Evolutionary conservation across 352 stramenopile genomes (phyloP).

Genomic region (Pythium biforme): DNA sequence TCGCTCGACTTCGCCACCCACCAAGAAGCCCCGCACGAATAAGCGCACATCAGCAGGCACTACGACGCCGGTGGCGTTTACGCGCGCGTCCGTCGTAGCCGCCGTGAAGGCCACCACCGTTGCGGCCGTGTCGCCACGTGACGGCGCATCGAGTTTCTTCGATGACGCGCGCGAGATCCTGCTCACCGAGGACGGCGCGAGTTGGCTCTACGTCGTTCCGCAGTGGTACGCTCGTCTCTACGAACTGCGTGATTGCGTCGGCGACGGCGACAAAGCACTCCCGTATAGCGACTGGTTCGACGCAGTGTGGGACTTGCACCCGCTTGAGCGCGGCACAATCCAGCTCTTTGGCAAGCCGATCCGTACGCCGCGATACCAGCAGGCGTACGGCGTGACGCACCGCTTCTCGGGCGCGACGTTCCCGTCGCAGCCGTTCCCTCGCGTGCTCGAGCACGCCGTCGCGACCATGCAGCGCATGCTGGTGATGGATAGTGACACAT

Average conservation of each 20-base stretch:
- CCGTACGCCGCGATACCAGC: constrained; percentile 66
- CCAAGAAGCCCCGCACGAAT: not conserved
- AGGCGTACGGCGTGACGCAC: constrained; percentile 55
- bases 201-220: constrained; percentile 67
- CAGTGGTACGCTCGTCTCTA: constrained; percentile 49
- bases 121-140: not conserved
- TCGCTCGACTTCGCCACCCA: not conserved
- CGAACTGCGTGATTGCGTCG: not conserved
- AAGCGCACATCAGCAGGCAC: not conserved
- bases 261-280: not conserved
- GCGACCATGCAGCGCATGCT: constrained; percentile 45
- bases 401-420: constrained; percentile 65
- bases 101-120: constrained; percentile 8
- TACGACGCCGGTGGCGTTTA: not conserved
- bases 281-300: constrained; percentile 25
- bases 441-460: constrained; percentile 39
- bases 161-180: constrained; percentile 15
- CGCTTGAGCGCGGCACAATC: constrained; percentile 53
- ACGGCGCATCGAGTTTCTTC: not conserved
- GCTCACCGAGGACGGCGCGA: constrained; percentile 33
- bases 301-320: constrained; percentile 58
- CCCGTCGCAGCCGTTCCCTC: constrained; percentile 41
- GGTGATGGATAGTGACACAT: constrained; percentile 24
- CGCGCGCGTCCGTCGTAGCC: not conserved
- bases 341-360: constrained; percentile 66